Base-by-base conservation (phyloP, 2,329 filamentous ascomycete genomes). In the Xylariaceae sp. region DNA sequence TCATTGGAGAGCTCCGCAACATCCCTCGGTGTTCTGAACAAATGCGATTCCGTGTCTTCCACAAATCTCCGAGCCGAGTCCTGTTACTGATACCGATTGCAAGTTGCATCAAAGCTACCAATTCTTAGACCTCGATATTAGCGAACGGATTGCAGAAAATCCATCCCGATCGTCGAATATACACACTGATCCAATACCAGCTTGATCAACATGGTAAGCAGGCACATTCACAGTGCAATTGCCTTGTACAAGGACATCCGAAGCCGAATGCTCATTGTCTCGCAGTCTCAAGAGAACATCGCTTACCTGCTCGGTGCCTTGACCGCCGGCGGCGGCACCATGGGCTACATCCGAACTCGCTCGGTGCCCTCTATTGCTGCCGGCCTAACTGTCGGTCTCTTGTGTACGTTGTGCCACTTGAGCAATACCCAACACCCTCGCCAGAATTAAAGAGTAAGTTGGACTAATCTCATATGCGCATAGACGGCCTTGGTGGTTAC, bases 341-440 rank as follows among this genome's bases (percentile, higher is more conserved):
- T 85, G 59, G 92, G 92, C 59, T 98, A 88, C 65, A 71, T 83
- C 31, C 81, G 83, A 60, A 92, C 89, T 1, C 78, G 87, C 43
- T 97, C 89, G 16, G 62, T 95, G 34, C 90, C 90, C 26, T 95
- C 88, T 9, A 74, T 97, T 52, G 80, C 78, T 9, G 92, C 92
- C 11, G 92, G 92, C 36, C 71, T 87, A 51, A 81, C 83, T 23
- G 88, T 98, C 50, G 92, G 92, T 34, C 51, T 72, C 11, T 60
- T 80, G 13, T 79, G 74, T 78, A 67, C 31, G 69, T 63, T 24
- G n/a, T n/a, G n/a, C n/a, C n/a, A n/a, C n/a, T n/a, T n/a, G n/a
- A n/a, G n/a, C n/a, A n/a, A n/a, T n/a, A n/a, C n/a, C n/a, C n/a
- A n/a, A n/a, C n/a, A n/a, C n/a, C n/a, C n/a, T n/a, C n/a, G n/a